Conservation (phyloP, 352 stramenopile species). For the Phytophthora lateralis region DNA sequence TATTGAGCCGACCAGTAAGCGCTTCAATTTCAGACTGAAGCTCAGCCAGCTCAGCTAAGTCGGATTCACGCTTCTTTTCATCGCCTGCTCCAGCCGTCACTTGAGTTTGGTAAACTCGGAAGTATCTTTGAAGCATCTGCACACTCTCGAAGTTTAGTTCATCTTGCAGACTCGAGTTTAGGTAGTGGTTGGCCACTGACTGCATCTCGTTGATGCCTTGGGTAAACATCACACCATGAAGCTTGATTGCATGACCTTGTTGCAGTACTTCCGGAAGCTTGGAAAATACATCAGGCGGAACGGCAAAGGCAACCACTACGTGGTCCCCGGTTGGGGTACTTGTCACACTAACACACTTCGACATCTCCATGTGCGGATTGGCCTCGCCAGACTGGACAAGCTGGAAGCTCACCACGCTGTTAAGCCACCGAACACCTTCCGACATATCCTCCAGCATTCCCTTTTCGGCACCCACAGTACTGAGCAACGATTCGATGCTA, state of each 20-base stretch:
- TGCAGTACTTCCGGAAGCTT: slow-evolving; percentile 68
- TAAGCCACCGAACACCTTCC: slow-evolving; percentile 87
- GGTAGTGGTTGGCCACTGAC: slow-evolving; percentile 88
- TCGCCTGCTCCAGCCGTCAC: slow-evolving; percentile 39
- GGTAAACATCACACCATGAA: slow-evolving; percentile 85
- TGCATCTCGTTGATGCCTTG: slow-evolving; percentile 96
- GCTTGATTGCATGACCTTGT: slow-evolving; percentile 70
- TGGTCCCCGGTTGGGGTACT: slow-evolving; percentile 54
- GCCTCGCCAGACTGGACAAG: slow-evolving; percentile 60
- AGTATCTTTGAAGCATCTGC: slow-evolving; percentile 72
- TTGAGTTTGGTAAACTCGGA: slow-evolving; percentile 77
- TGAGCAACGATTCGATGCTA: slow-evolving; percentile 95
- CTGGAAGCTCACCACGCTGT: slow-evolving; percentile 77
- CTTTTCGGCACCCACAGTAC: slow-evolving; percentile 93
- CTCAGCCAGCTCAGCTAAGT: slow-evolving; percentile 45
- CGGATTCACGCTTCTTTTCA: slow-evolving; percentile 31
- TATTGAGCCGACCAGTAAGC: slow-evolving; percentile 62
- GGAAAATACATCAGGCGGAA: slow-evolving; percentile 60
- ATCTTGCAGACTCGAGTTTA: slow-evolving; percentile 85
- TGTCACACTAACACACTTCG: slow-evolving; percentile 80
- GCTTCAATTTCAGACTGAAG: slow-evolving; percentile 65
- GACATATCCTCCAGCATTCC: slow-evolving; percentile 96
- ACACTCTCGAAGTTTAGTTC: slow-evolving; percentile 86
- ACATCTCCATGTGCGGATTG: slow-evolving; percentile 60
- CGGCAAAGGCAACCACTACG: slow-evolving; percentile 72